Conservation (phyloP, 306 rosid genomes). For the Malus domestica region DNA sequence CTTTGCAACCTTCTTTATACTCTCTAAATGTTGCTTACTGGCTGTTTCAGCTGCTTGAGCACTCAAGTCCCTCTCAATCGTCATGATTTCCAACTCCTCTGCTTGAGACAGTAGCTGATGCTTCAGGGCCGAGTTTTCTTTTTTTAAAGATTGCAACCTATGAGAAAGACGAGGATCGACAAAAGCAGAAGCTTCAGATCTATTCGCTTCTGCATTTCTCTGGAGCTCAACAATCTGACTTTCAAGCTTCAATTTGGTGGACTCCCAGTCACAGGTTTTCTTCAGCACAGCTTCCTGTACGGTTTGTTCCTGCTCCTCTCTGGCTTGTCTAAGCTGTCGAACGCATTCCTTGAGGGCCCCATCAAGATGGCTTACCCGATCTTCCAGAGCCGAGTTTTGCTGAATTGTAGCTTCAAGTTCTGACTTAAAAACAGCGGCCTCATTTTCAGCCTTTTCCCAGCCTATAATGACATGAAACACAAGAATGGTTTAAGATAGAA, state of each 20-base stretch:
- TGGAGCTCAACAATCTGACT: constrained; percentile 57
- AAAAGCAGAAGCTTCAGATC: constrained; percentile 30
- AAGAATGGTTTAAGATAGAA: background rate
- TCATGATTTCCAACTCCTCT: constrained; percentile 71
- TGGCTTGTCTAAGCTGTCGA: constrained; percentile 85
- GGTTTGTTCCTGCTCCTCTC: constrained; percentile 76
- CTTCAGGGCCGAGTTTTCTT: constrained; percentile 64
- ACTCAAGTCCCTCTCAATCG: constrained; percentile 89
- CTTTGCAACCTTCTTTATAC: constrained; percentile 83
- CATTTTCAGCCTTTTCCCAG: constrained; percentile 97
- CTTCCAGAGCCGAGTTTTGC: constrained; percentile 62
- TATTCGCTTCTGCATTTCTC: constrained; percentile 39
- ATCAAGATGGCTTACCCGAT: constrained; percentile 77
- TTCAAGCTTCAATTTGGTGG: constrained; percentile 64
- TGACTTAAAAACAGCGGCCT: constrained; percentile 58
- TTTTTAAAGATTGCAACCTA: constrained; percentile 56
- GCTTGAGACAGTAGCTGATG: constrained; percentile 53
- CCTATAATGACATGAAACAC: constrained; percentile 32
- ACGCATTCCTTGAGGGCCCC: constrained; percentile 97
- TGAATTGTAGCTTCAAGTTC: constrained; percentile 53
- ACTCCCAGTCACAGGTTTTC: constrained; percentile 60
- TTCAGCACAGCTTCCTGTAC: constrained; percentile 47
- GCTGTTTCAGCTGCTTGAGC: constrained; percentile 89
- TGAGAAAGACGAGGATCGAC: constrained; percentile 42
- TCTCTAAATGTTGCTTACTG: constrained; percentile 87